Percentiles rank a stretch among this genome's conserved stretches.
phyloP scores from a whole-genome alignment of 345 rosid genomes.

The Excoecaria agallocha region DNA sequence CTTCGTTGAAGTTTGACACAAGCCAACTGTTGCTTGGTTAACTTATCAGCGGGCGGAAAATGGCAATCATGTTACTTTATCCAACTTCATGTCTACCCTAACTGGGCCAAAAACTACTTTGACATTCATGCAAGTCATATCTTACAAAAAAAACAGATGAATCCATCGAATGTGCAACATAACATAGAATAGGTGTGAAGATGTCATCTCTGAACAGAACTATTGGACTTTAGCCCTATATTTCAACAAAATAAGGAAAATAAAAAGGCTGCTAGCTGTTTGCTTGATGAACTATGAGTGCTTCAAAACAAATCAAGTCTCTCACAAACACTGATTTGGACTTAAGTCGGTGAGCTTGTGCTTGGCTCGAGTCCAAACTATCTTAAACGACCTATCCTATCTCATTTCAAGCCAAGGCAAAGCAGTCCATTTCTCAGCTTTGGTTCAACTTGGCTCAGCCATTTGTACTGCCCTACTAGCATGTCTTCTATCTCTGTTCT shows the following conservation, averaged over 20 bases:
- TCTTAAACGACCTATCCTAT: neutral
- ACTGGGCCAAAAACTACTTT: neutral
- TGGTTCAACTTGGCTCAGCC: neutral
- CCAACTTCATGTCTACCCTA: neutral
- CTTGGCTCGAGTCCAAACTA: neutral
- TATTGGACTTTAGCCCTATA: neutral
- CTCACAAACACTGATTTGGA: neutral
- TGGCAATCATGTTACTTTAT: neutral
- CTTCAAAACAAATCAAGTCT: neutral
- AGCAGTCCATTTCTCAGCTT: neutral
- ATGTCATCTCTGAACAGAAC: neutral
- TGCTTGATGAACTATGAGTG: neutral
- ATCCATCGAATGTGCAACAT: neutral
- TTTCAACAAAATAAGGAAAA: neutral
- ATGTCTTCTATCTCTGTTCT: neutral
- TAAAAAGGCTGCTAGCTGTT: neutral
- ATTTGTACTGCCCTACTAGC: neutral
- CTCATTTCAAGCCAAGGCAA: neutral
- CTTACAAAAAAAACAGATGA: neutral
- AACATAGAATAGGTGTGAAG: neutral
- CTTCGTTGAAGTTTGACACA: neutral
- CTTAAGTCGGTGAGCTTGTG: neutral
- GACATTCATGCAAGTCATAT: neutral
- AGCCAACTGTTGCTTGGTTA: neutral
- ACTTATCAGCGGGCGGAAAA: neutral